Evolutionary conservation across 257 asterid species (phyloP).

Genomic region (Perilla frutescens): DNA sequence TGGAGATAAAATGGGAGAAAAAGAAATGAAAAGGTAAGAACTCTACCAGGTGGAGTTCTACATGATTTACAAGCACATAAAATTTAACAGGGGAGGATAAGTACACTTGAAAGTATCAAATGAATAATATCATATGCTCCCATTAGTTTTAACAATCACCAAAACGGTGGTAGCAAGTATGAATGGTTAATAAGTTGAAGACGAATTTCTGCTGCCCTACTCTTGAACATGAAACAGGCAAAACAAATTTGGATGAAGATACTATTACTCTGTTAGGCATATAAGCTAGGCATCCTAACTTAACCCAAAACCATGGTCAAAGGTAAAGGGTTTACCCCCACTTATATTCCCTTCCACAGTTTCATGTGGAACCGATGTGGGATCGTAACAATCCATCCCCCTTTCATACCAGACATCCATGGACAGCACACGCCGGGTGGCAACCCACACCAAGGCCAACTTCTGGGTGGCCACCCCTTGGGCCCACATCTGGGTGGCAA

Average conservation of each 20-base stretch:
- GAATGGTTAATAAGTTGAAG: background rate
- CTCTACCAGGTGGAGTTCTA: background rate
- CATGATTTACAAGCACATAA: background rate
- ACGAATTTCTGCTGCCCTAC: conserved; percentile 18
- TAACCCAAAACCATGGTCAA: too few species aligned
- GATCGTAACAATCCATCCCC: too few species aligned
- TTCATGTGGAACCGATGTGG: too few species aligned
- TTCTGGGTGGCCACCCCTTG: too few species aligned
- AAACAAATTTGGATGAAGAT: conserved; percentile 11
- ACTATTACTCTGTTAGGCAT: background rate
- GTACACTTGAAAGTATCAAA: background rate
- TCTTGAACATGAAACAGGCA: conserved; percentile 9
- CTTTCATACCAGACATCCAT: too few species aligned
- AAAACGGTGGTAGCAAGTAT: background rate
- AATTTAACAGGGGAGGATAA: conserved; percentile 10
- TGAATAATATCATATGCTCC: background rate
- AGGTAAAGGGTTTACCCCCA: too few species aligned
- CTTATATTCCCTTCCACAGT: too few species aligned
- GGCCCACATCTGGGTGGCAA: too few species aligned
- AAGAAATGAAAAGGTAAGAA: background rate
- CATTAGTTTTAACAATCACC: conserved; percentile 1
- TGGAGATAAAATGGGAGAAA: background rate
- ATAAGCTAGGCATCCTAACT: too few species aligned
- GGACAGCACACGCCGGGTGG: too few species aligned
- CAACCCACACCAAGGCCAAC: too few species aligned